These are phyloP conservation scores for Flaveria trinervia DNA, from an alignment of 129 eudicot species.

Conservation along the genomic window DNA sequence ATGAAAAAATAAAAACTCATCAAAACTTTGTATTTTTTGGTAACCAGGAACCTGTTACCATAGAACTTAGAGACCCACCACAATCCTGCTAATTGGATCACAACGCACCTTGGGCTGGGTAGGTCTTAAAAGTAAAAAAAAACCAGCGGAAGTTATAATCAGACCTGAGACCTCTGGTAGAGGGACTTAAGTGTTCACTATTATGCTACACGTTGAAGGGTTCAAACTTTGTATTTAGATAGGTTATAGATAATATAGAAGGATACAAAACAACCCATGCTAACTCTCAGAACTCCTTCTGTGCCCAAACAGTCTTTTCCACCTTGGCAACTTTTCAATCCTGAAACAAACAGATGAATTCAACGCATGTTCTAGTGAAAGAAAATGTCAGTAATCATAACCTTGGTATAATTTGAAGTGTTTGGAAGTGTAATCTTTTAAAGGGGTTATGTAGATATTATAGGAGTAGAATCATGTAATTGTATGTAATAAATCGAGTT, in stretches of 20 bases:
- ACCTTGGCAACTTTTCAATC: slow-evolving; percentile 64
- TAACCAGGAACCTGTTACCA: neutral
- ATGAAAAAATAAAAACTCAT: neutral
- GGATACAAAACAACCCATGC: slow-evolving; percentile 95
- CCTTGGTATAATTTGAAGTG: neutral
- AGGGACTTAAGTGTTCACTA: no score
- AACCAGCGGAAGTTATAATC: no score
- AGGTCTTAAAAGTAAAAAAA: no score
- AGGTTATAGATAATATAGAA: neutral
- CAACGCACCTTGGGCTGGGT: no score
- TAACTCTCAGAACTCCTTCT: slow-evolving; percentile 76
- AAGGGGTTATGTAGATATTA: neutral
- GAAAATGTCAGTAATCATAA: neutral
- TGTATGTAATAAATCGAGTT: neutral
- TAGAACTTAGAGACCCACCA: neutral
- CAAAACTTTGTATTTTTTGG: neutral
- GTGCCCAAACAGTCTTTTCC: slow-evolving; percentile 75
- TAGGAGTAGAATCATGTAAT: neutral
- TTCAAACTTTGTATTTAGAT: neutral
- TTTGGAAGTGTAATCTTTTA: neutral
- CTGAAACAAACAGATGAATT: slow-evolving; percentile 36
- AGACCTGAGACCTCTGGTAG: no score
- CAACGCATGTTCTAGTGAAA: neutral
- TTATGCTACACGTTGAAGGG: no score
- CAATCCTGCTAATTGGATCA: neutral